Evolutionary conservation across 1,284 basidiomycete species (phyloP).

Genomic region (Trichosporon inkin): DNA sequence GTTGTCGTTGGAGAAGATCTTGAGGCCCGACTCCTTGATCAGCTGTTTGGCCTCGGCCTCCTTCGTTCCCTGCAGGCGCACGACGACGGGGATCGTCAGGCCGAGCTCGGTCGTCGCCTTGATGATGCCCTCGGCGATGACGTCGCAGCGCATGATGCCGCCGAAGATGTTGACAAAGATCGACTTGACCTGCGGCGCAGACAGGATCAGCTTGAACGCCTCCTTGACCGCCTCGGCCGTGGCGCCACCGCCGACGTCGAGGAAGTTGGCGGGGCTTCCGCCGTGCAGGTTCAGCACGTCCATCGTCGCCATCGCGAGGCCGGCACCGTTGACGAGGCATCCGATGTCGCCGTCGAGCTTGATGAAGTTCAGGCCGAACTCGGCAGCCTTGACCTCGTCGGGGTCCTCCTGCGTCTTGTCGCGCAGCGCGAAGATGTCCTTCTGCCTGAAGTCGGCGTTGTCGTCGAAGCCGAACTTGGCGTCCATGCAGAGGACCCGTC

Average conservation of each 20-base stretch:
- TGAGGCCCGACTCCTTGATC: slow-evolving; percentile 85
- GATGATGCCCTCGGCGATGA: slow-evolving; percentile 96
- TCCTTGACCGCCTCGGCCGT: slow-evolving; percentile 99
- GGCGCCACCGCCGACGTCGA: slow-evolving; percentile 96
- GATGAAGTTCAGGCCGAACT: slow-evolving; percentile 94
- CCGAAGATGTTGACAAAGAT: slow-evolving; percentile 96
- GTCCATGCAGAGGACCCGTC: slow-evolving; percentile 97
- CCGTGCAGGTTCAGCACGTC: slow-evolving; percentile 94
- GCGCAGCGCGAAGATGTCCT: slow-evolving; percentile 82
- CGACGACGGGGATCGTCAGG: slow-evolving; percentile 81
- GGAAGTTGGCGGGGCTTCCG: slow-evolving; percentile 90
- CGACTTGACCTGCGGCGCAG: slow-evolving; percentile 88
- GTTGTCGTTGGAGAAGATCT: slow-evolving; percentile 62
- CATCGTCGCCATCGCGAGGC: slow-evolving; percentile 99
- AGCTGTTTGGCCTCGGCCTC: slow-evolving; percentile 92
- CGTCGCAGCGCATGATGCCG: slow-evolving; percentile 97
- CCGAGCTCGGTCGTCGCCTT: slow-evolving; percentile 90
- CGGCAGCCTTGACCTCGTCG: slow-evolving; percentile 84
- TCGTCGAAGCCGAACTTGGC: slow-evolving; percentile 99
- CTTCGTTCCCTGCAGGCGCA: slow-evolving; percentile 94
- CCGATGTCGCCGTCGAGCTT: slow-evolving; percentile 98
- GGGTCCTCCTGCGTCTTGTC: slow-evolving; percentile 95
- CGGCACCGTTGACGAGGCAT: slow-evolving; percentile 97
- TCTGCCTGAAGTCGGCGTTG: slow-evolving; percentile 96
- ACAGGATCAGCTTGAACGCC: slow-evolving; percentile 91